Conservation (phyloP, 192 early-diverging fungal genomes). For the Podila minutissima region DNA sequence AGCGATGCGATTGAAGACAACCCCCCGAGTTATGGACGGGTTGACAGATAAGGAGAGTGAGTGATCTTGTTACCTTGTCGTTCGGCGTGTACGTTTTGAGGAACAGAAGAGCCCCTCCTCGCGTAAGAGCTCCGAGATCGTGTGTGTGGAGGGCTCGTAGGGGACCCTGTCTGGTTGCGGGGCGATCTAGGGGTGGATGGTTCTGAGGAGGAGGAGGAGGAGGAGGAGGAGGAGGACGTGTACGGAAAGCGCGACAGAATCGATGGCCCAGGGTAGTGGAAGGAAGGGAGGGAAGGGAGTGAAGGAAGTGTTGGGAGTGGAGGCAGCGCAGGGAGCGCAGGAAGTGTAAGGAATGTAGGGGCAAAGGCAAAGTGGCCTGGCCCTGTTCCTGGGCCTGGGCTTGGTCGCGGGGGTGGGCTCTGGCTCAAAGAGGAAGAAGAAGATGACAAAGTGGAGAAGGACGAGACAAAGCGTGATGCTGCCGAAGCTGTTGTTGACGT, state of each 20-base stretch:
- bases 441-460: not conserved
- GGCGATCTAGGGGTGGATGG: not conserved
- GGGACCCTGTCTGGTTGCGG: not conserved
- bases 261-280: not conserved
- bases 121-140: too few species aligned
- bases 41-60: too few species aligned
- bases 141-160: too few species aligned
- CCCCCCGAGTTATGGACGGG: too few species aligned
- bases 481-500: not conserved
- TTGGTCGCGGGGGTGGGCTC: not conserved
- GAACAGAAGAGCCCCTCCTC: too few species aligned
- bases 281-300: not conserved
- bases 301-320: not conserved
- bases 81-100: too few species aligned
- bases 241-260: conserved; percentile 6
- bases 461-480: not conserved
- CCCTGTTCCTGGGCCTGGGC: not conserved
- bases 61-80: too few species aligned
- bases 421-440: not conserved
- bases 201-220: too few species aligned
- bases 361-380: not conserved
- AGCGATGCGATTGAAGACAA: too few species aligned
- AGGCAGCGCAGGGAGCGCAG: not conserved
- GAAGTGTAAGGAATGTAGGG: not conserved
- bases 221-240: not conserved